Percentiles rank a stretch among this genome's conserved stretches.
These are phyloP conservation scores for Boletus subcaerulescens DNA, from an alignment of 768 basidiomycete species.

Conservation along the genomic window DNA sequence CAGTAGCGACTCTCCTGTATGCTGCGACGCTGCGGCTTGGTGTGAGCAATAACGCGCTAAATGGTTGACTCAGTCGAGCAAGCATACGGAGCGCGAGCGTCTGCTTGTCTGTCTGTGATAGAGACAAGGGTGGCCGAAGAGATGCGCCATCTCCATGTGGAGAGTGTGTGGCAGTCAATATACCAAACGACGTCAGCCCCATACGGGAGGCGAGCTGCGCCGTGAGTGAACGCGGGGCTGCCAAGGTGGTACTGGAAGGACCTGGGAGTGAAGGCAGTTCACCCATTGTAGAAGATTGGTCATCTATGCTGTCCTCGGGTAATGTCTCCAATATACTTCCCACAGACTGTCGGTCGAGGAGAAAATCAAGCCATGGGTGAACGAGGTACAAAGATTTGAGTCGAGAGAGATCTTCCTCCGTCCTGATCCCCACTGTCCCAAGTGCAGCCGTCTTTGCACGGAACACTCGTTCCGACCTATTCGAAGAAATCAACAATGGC, in stretches of 20 bases:
- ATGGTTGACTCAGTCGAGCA: too few species aligned
- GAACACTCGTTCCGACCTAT: neutral
- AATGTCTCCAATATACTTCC: neutral
- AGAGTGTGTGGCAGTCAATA: too few species aligned
- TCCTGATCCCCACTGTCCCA: neutral
- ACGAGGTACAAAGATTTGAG: neutral
- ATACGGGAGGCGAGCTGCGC: too few species aligned
- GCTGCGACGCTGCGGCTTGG: neutral
- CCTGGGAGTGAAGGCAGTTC: neutral
- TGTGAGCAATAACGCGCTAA: neutral
- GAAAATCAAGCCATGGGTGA: neutral
- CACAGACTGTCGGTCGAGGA: neutral
- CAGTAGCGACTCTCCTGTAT: neutral
- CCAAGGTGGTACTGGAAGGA: too few species aligned
- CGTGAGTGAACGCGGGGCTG: too few species aligned
- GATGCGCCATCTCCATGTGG: too few species aligned
- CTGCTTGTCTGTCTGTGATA: too few species aligned
- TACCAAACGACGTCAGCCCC: too few species aligned
- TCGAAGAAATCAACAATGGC: neutral
- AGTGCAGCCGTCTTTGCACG: neutral
- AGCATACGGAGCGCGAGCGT: too few species aligned
- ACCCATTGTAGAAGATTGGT: too few species aligned
- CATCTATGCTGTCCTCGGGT: neutral
- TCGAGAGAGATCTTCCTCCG: neutral
- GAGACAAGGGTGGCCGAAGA: too few species aligned